These are phyloP conservation scores for Lunasporangiospora selenospora DNA, from an alignment of 192 early-diverging fungal genomes.

Conservation along the genomic window DNA sequence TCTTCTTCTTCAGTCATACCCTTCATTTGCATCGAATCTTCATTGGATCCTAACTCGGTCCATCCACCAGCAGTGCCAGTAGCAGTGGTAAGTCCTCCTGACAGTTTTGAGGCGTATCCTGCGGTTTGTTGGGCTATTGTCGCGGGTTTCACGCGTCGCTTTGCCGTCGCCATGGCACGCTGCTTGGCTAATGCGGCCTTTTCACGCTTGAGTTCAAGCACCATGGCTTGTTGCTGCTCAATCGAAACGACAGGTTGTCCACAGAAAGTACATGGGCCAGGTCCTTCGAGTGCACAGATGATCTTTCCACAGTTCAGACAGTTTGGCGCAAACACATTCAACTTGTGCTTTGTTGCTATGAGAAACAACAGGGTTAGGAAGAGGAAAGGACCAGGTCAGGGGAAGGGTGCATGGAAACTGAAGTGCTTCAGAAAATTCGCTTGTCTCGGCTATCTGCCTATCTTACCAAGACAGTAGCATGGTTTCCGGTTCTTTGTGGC, in stretches of 20 bases:
- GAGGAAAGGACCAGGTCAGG: neutral
- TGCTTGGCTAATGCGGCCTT: constrained; percentile 46
- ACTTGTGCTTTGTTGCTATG: constrained; percentile 60
- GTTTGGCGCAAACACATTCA: constrained; percentile 61
- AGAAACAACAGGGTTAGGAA: neutral
- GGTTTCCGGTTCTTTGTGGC: constrained; percentile 50
- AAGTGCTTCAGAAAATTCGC: neutral
- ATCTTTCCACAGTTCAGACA: constrained; percentile 68
- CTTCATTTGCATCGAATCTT: constrained; percentile 4
- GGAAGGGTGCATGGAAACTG: neutral
- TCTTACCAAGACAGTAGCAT: constrained; percentile 58
- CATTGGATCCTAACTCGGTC: constrained; percentile 10
- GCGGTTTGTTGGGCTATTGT: constrained; percentile 19
- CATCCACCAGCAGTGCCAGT: constrained; percentile 35
- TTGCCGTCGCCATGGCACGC: constrained; percentile 14
- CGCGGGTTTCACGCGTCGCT: constrained; percentile 34
- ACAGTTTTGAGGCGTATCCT: constrained; percentile 55
- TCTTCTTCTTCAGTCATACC: constrained; percentile 53
- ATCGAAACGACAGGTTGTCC: constrained; percentile 56
- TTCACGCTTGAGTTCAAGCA: constrained; percentile 57
- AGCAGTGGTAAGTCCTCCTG: constrained; percentile 43
- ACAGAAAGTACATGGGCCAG: constrained; percentile 64
- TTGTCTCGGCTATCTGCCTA: neutral
- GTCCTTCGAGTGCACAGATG: constrained; percentile 60
- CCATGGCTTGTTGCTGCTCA: constrained; percentile 58